phyloP scores from a whole-genome alignment of 1,139 yeast species.

The Geotrichum siamense region DNA sequence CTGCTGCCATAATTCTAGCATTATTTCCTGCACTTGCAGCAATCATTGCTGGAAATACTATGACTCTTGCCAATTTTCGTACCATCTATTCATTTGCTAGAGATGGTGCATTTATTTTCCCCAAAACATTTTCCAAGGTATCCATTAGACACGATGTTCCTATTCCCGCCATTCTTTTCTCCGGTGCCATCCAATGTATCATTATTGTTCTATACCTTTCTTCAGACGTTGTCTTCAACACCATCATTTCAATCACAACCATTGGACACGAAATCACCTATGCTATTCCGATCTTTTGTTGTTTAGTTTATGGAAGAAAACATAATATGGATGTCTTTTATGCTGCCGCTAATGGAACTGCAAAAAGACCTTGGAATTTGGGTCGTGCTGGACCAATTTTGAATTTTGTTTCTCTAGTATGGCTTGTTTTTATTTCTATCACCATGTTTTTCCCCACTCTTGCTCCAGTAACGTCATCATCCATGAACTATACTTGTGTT shows the following conservation, averaged over 20 bases:
- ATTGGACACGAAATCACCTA: conserved; percentile 16
- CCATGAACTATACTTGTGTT: conserved; percentile 16
- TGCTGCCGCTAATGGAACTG: background rate
- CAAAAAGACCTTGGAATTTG: conserved; percentile 13
- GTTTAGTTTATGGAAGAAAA: conserved; percentile 10
- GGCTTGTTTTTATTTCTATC: conserved; percentile 11
- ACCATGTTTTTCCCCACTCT: conserved; percentile 16
- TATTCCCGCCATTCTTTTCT: conserved; percentile 11
- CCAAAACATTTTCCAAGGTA: conserved; percentile 8
- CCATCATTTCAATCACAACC: conserved; percentile 14
- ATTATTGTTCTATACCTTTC: conserved; percentile 11
- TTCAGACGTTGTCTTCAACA: conserved; percentile 13
- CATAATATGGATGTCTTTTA: conserved; percentile 2
- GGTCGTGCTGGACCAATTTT: conserved; percentile 6
- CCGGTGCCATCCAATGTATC: conserved; percentile 10
- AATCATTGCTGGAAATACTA: conserved; percentile 53
- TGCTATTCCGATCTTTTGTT: conserved; percentile 11
- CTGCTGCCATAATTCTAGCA: conserved; percentile 59
- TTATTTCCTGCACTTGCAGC: conserved; percentile 69
- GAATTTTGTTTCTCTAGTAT: conserved; percentile 8
- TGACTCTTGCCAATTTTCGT: conserved; percentile 42
- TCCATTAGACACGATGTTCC: conserved; percentile 7
- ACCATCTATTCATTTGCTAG: conserved; percentile 76
- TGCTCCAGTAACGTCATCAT: conserved; percentile 13
- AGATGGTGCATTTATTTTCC: conserved; percentile 55